phyloP scores from a whole-genome alignment of 2,329 filamentous ascomycete species.

The Pseudocercospora macadamiae region DNA sequence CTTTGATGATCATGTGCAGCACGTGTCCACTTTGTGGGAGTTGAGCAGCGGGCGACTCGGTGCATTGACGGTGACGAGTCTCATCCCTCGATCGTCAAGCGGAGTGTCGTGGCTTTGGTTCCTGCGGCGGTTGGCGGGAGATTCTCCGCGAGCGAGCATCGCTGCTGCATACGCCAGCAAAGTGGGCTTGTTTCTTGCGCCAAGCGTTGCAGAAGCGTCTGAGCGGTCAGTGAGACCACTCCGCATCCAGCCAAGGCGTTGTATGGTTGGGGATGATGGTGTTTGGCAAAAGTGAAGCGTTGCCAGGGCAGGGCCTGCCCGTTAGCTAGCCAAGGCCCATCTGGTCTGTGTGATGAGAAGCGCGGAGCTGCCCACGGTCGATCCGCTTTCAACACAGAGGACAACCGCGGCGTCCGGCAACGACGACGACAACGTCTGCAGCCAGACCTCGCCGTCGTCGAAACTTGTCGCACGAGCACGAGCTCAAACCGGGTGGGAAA shows the following conservation, averaged over 20 bases:
- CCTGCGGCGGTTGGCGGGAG: conserved; percentile 1
- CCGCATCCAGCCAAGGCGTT: neutral
- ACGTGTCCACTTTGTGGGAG: neutral
- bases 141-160: neutral
- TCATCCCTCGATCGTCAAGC: neutral
- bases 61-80: neutral
- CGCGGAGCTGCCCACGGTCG: too few species aligned
- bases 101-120: neutral
- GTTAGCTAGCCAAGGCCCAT: neutral
- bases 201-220: neutral
- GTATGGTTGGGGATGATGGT: conserved; percentile 1
- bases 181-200: neutral
- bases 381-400: neutral
- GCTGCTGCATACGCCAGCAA: neutral
- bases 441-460: neutral
- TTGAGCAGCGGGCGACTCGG: neutral
- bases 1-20: neutral
- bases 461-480: neutral
- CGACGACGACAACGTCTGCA: neutral
- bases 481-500: neutral
- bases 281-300: conserved; percentile 1
- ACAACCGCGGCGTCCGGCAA: neutral
- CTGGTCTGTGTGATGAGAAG: too few species aligned
- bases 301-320: neutral
- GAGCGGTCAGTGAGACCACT: neutral